These are phyloP conservation scores for Tetracladium setigerum DNA, from an alignment of 495 filamentous ascomycete genomes.

Conservation along the genomic window DNA sequence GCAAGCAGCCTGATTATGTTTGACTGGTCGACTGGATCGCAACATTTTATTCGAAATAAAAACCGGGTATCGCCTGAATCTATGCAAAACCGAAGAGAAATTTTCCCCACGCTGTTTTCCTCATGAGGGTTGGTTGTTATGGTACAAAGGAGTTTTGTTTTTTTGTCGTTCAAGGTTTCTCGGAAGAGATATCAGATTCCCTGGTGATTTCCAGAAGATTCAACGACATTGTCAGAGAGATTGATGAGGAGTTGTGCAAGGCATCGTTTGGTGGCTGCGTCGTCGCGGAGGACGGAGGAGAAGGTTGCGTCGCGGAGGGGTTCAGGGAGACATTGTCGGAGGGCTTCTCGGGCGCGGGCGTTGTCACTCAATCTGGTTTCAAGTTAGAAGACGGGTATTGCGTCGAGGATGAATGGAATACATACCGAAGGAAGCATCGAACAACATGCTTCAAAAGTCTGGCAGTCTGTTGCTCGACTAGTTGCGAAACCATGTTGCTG, in stretches of 20 bases:
- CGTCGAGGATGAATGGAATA: neutral
- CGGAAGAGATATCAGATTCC: slow-evolving; percentile 17
- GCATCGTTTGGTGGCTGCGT: slow-evolving; percentile 96
- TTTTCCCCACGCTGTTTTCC: slow-evolving; percentile 11
- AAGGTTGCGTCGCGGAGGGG: slow-evolving; percentile 96
- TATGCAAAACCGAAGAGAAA: slow-evolving; percentile 26
- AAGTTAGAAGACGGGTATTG: neutral
- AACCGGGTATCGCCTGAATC: slow-evolving; percentile 24
- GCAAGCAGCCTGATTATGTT: too few relatives aligned
- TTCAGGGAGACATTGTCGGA: slow-evolving; percentile 94
- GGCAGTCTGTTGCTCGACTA: slow-evolving; percentile 97
- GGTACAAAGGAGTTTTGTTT: slow-evolving; percentile 11
- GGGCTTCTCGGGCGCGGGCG: slow-evolving; percentile 86
- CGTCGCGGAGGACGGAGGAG: slow-evolving; percentile 90
- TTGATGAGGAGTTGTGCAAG: slow-evolving; percentile 95
- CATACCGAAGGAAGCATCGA: slow-evolving; percentile 88
- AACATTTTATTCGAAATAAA: slow-evolving; percentile 17
- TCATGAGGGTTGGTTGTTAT: slow-evolving; percentile 14
- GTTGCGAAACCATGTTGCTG: slow-evolving; percentile 96
- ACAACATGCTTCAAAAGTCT: slow-evolving; percentile 96
- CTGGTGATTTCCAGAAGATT: slow-evolving; percentile 20
- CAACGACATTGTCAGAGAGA: slow-evolving; percentile 81
- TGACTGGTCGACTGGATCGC: too few relatives aligned
- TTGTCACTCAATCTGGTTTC: slow-evolving; percentile 79
- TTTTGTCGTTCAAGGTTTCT: too few relatives aligned